Base-by-base conservation (phyloP, 2,329 filamentous ascomycete genomes). In the Cytospora mali region DNA sequence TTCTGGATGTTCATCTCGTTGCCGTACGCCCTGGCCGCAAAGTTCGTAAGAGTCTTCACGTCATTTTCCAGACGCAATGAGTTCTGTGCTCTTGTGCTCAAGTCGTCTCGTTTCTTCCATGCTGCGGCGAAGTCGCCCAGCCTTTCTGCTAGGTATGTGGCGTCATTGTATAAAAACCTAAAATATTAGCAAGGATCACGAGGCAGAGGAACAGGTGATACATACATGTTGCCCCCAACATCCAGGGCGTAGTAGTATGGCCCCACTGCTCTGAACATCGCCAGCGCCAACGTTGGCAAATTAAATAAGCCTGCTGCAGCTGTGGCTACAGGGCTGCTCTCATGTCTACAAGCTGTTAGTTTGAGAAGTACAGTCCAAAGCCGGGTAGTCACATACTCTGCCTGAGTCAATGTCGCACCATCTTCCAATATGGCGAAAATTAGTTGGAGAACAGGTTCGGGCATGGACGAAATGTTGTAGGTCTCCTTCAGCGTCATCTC, bases 401-500 rank as follows among this genome's bases (percentile, higher is more conserved):
- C 75, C 48, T 80, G 71, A 27, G 85, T 85, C 53, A 94, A 76
- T 0, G 79, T 80, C 11, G 84, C 83, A 1, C 81, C 87, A 67
- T 90, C 87, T 64, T 88, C 83, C 65, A 84, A 73, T 29, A 88
- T 81, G 14, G 79, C 71, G 25, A 80, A 78, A 58, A 94, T 86
- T 29, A 91, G 81, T 21, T 85, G 81, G 23, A 93, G 80, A 14
- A 98, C 87, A 4, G 88, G 85, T 65, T 92, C 88, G 0, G 95
- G 94, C 73, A 97, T 89, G 2, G 90, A 90, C 0, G 94, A 97
- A 57, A 97, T 90, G 63, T 88, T 91, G 74, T 97, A 99, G 1
- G 84, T 90, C 76, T 99, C 95, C 65, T 84, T 90, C 51, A 98
- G 77, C 0, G 91, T 90, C 64, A 98, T 78, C 71, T 95, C 90